A percentile compares a stretch with the other conserved stretches of the same genome.
Conservation (phyloP, 345 rosid genomes). For the Camelina neglecta region DNA sequence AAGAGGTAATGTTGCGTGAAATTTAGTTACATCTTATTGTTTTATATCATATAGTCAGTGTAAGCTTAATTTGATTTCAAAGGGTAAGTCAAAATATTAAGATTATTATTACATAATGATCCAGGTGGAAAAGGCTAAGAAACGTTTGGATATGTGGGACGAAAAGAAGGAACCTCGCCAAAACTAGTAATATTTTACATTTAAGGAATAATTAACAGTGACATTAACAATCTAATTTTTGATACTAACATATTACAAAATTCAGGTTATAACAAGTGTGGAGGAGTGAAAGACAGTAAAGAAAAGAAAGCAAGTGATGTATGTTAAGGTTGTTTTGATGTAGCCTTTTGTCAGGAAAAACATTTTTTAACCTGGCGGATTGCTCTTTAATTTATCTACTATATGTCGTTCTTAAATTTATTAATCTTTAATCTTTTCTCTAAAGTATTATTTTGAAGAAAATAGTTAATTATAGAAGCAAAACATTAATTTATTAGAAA, state of each 20-base stretch:
- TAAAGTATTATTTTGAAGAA: too few relatives aligned
- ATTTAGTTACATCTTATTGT: not conserved
- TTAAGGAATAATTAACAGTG: too few relatives aligned
- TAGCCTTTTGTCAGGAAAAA: not conserved
- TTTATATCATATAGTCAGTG: not conserved
- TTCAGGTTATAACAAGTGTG: constrained; percentile 13
- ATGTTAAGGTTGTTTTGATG: not conserved
- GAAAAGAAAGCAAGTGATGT: not conserved
- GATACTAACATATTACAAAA: not conserved
- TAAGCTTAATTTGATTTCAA: not conserved
- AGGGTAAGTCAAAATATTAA: not conserved
- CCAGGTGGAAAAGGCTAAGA: constrained; percentile 66
- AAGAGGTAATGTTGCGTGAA: constrained; percentile 47
- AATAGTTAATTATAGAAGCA: too few relatives aligned
- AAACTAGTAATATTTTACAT: too few relatives aligned
- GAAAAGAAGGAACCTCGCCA: constrained; percentile 48
- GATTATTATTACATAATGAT: constrained; percentile 9
- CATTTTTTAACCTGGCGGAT: not conserved
- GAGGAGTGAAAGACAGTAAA: not conserved
- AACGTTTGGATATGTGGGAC: constrained; percentile 69
- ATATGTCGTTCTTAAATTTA: too few relatives aligned
- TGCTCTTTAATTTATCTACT: too few relatives aligned
- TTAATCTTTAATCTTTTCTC: too few relatives aligned
- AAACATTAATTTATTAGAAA: too few relatives aligned
- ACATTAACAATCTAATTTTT: not conserved